Conservation (phyloP, 495 filamentous ascomycete species). For the Parathielavia hyrcaniae region DNA sequence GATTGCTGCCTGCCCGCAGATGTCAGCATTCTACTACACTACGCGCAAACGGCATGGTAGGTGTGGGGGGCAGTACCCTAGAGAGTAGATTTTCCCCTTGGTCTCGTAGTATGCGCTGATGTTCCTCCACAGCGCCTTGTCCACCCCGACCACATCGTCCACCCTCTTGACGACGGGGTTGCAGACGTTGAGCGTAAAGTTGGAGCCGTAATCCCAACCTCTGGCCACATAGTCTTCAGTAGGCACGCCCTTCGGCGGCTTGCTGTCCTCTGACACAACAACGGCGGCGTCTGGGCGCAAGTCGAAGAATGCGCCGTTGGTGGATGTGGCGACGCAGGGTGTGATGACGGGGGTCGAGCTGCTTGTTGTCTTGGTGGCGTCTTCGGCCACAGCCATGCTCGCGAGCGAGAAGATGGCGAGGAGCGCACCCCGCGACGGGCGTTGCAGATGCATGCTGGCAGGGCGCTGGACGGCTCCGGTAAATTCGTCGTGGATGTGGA, state of each 20-base stretch:
- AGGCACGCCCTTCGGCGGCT: constrained; percentile 47
- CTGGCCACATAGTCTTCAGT: constrained; percentile 72
- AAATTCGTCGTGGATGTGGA: background rate
- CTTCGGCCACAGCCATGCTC: constrained; percentile 17
- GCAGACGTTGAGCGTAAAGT: constrained; percentile 96
- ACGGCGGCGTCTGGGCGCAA: constrained; percentile 65
- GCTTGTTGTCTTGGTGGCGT: constrained; percentile 17
- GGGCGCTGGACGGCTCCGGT: background rate
- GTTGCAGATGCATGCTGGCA: constrained; percentile 23
- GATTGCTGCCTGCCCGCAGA: constrained; percentile 56
- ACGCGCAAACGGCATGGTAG: background rate
- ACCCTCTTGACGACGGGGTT: constrained; percentile 72
- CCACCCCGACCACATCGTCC: constrained; percentile 63
- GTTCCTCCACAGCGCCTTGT: constrained; percentile 61
- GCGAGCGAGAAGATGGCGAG: constrained; percentile 23
- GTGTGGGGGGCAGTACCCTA: constrained; percentile 53
- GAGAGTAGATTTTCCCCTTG: constrained; percentile 68
- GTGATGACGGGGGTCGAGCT: constrained; percentile 35
- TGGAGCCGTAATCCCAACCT: constrained; percentile 78
- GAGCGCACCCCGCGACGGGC: constrained; percentile 10
- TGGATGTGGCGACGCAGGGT: constrained; percentile 77
- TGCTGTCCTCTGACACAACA: constrained; percentile 48
- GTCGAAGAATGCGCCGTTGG: constrained; percentile 80
- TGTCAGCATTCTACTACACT: constrained; percentile 10
- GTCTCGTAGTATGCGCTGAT: constrained; percentile 84